These are phyloP conservation scores for Stenogyne calaminthoides DNA, from an alignment of 305 asterid species.

Conservation along the genomic window DNA sequence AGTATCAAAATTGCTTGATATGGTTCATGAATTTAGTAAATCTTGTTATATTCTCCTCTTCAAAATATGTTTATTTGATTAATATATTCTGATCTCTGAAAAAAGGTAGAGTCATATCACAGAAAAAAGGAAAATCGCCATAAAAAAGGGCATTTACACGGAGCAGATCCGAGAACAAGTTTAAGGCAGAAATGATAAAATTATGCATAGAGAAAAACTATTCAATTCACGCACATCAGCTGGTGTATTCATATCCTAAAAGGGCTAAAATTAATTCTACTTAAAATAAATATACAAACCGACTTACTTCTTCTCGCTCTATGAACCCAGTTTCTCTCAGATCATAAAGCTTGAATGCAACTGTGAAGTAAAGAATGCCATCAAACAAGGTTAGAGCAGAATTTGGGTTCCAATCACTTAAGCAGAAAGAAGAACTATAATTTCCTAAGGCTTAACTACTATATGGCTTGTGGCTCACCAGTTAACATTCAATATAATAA, in stretches of 20 bases:
- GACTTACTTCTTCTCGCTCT: conserved; percentile 89
- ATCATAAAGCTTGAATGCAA: conserved; percentile 89
- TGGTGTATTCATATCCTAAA: background rate
- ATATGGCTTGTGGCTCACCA: too few species aligned
- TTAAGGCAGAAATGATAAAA: too few species aligned
- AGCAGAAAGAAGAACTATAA: too few species aligned
- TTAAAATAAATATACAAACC: background rate
- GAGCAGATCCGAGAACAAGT: background rate
- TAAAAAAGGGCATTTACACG: background rate
- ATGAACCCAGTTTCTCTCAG: conserved; percentile 92
- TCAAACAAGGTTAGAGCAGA: conserved; percentile 19
- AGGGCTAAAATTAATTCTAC: background rate
- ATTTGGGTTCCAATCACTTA: background rate
- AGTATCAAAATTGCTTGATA: too few species aligned
- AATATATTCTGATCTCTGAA: background rate
- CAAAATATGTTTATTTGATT: background rate
- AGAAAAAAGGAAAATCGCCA: background rate
- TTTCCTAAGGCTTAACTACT: too few species aligned
- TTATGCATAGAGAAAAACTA: too few species aligned
- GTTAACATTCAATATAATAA: background rate
- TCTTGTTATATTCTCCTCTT: background rate
- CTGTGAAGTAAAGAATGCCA: conserved; percentile 48
- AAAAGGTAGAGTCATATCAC: background rate
- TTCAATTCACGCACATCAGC: conserved; percentile 9
- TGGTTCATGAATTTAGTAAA: background rate